Evolutionary conservation across 2,329 filamentous ascomycete species (phyloP).

Genomic region (Cladorrhinum sp.): DNA sequence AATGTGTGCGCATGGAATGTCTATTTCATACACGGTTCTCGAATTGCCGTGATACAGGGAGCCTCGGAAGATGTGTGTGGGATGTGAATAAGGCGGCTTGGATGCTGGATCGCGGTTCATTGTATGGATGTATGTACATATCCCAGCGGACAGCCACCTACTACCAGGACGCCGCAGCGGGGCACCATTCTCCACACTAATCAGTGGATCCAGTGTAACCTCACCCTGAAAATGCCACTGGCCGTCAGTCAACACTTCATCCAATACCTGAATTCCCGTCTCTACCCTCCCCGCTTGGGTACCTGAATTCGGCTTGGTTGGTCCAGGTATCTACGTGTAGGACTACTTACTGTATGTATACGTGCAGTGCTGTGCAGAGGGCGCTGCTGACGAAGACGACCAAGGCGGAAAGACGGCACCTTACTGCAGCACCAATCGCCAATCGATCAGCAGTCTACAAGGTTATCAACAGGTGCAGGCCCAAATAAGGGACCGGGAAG

Average conservation of each 20-base stretch:
- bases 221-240: conserved; percentile 5
- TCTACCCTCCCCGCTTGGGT: background rate
- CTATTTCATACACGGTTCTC: background rate
- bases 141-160: conserved; percentile 6
- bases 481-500: background rate
- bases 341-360: background rate
- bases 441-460: background rate
- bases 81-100: no score
- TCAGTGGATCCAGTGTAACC: background rate
- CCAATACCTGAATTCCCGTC: background rate
- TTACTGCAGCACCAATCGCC: background rate
- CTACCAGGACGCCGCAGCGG: conserved; percentile 2
- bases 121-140: no score
- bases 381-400: background rate
- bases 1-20: conserved; percentile 17
- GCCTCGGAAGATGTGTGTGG: background rate
- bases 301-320: background rate
- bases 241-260: background rate
- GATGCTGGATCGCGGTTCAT: no score
- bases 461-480: background rate
- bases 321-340: background rate
- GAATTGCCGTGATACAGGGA: background rate
- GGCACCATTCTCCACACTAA: background rate
- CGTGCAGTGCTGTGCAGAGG: background rate
- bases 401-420: background rate